These are phyloP conservation scores for Laguncularia racemosa DNA, from an alignment of 345 rosid genomes.

Conservation along the genomic window DNA sequence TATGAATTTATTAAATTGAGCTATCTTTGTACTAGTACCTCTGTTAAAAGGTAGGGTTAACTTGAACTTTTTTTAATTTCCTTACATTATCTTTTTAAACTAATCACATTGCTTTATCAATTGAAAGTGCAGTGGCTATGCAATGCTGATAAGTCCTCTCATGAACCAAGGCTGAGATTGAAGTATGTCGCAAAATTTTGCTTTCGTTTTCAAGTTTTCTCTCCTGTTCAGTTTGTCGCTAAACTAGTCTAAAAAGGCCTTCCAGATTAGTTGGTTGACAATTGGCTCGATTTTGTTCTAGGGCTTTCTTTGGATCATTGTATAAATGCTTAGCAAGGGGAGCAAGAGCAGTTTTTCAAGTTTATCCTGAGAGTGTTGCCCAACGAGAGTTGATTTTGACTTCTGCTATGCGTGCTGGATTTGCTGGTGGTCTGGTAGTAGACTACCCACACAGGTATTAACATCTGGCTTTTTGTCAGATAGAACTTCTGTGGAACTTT, in stretches of 20 bases:
- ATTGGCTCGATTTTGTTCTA: conserved; percentile 5
- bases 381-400: conserved; percentile 79
- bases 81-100: not conserved
- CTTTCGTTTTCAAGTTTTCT: not conserved
- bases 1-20: no score
- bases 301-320: conserved; percentile 89
- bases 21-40: no score
- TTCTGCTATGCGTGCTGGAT: conserved; percentile 84
- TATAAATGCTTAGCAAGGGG: conserved; percentile 82
- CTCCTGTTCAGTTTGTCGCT: not conserved
- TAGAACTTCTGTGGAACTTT: not conserved
- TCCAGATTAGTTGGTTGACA: conserved; percentile 4
- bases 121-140: conserved; percentile 70
- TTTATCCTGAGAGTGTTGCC: conserved; percentile 76
- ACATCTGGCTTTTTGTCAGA: not conserved
- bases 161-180: conserved; percentile 76
- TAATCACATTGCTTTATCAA: not conserved
- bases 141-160: conserved; percentile 96
- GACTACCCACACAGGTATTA: conserved; percentile 89
- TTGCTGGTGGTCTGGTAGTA: conserved; percentile 87
- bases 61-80: no score
- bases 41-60: no score
- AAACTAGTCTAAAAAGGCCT: not conserved
- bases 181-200: conserved; percentile 44
- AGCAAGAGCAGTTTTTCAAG: conserved; percentile 86